These are phyloP conservation scores for Suhomyces anneliseae DNA, from an alignment of 1,139 yeast genomes.

Conservation along the genomic window DNA sequence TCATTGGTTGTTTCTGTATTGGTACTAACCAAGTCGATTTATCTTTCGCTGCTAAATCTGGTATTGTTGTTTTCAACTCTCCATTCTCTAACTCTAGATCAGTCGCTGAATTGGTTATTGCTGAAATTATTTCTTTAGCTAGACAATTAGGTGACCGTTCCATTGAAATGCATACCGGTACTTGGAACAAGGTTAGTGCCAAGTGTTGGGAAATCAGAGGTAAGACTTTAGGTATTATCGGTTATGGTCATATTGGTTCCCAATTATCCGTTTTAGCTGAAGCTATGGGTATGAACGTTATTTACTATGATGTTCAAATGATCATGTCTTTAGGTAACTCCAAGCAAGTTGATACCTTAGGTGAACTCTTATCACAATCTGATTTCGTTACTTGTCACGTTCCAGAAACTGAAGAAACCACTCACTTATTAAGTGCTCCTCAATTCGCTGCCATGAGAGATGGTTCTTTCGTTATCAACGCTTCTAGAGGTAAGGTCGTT, in stretches of 20 bases:
- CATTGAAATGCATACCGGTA: slow-evolving; percentile 92
- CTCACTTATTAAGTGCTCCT: slow-evolving; percentile 82
- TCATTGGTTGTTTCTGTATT: slow-evolving; percentile 97
- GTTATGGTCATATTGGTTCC: slow-evolving; percentile 98
- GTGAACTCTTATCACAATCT: slow-evolving; percentile 75
- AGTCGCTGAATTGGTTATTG: slow-evolving; percentile 96
- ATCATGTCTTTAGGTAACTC: slow-evolving; percentile 98
- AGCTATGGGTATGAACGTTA: slow-evolving; percentile 96
- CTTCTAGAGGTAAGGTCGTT: slow-evolving; percentile 96
- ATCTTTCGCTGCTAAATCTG: slow-evolving; percentile 86
- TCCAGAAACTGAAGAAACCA: slow-evolving; percentile 92
- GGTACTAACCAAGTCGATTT: slow-evolving; percentile 98
- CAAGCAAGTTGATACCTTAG: slow-evolving; percentile 82
- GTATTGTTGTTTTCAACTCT: slow-evolving; percentile 96
- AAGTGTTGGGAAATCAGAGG: slow-evolving; percentile 99
- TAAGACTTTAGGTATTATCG: slow-evolving; percentile 93
- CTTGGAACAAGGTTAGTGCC: slow-evolving; percentile 95
- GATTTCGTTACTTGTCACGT: slow-evolving; percentile 94
- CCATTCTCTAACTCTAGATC: slow-evolving; percentile 98
- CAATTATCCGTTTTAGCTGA: slow-evolving; percentile 97
- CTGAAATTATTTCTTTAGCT: slow-evolving; percentile 89
- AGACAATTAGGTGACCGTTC: slow-evolving; percentile 98
- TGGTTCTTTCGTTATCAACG: slow-evolving; percentile 92
- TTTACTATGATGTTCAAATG: slow-evolving; percentile 88
- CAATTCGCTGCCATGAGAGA: slow-evolving; percentile 96